phyloP scores from a whole-genome alignment of 192 early-diverging fungal species.

The Backusella liffmaniae region DNA sequence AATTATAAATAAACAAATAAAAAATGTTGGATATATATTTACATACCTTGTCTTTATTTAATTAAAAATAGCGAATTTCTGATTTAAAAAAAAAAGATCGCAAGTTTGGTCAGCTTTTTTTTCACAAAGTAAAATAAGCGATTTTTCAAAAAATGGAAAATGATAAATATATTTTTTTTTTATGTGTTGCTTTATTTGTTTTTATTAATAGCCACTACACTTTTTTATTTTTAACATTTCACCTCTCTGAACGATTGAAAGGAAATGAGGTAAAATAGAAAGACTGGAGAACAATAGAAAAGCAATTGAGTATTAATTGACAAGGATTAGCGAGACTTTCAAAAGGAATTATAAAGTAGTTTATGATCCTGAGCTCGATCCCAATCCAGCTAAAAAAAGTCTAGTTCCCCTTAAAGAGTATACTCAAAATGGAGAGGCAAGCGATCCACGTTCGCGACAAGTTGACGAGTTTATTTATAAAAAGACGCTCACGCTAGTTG shows the following conservation, averaged over 20 bases:
- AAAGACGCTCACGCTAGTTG: neutral
- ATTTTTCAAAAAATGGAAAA: neutral
- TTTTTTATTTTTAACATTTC: neutral
- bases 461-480: neutral
- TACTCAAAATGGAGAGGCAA: neutral
- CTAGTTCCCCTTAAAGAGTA: neutral
- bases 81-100: neutral
- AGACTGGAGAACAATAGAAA: neutral
- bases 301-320: neutral
- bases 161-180: neutral
- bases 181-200: neutral
- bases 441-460: slow-evolving; percentile 10
- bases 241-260: neutral
- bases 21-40: neutral
- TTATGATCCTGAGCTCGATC: slow-evolving; percentile 18
- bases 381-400: slow-evolving; percentile 1
- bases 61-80: neutral
- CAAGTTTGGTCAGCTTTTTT: neutral
- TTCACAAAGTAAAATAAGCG: neutral
- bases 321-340: neutral
- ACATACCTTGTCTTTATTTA: neutral
- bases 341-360: slow-evolving; percentile 12
- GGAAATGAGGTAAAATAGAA: slow-evolving; percentile 1
- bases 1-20: neutral
- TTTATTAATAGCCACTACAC: neutral